phyloP scores from a whole-genome alignment of 1,139 yeast species.

The Kluyveromyces sp. region DNA sequence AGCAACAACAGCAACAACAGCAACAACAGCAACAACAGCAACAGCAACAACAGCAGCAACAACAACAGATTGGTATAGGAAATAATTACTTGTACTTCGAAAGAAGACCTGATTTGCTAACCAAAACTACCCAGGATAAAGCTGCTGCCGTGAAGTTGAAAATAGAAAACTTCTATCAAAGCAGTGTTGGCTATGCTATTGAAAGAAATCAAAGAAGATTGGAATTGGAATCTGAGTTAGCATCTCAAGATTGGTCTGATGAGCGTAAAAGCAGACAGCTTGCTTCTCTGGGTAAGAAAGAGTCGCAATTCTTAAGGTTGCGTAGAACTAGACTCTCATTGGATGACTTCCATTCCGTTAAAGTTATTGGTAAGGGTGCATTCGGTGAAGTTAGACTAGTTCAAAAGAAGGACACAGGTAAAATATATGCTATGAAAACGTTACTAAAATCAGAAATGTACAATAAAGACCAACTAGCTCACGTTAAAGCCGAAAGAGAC shows the following conservation, averaged over 20 bases:
- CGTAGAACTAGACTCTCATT: conserved; percentile 67
- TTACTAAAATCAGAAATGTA: conserved; percentile 73
- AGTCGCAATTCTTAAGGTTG: conserved; percentile 66
- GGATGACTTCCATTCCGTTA: conserved; percentile 71
- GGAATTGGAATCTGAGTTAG: conserved; percentile 59
- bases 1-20: conserved; percentile 16
- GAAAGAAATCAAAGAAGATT: conserved; percentile 74
- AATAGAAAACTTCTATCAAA: conserved; percentile 66
- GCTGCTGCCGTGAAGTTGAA: conserved; percentile 67
- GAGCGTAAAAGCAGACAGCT: conserved; percentile 70
- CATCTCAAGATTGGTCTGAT: conserved; percentile 61
- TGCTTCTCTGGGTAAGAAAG: conserved; percentile 64
- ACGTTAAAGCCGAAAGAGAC: conserved; percentile 80
- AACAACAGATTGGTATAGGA: conserved; percentile 6
- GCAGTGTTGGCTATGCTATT: conserved; percentile 71
- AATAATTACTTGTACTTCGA: conserved; percentile 62
- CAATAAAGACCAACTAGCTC: conserved; percentile 75
- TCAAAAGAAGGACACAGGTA: conserved; percentile 77
- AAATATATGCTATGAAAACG: conserved; percentile 80
- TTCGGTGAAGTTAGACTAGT: conserved; percentile 79
- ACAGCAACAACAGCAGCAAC: conserved; percentile 15
- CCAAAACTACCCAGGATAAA: conserved; percentile 60
- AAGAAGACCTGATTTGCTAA: conserved; percentile 74
- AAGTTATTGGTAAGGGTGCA: conserved; percentile 82
- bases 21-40: conserved; percentile 16